phyloP scores from a whole-genome alignment of 2,329 filamentous ascomycete genomes.

The Hypocreales sp. region DNA sequence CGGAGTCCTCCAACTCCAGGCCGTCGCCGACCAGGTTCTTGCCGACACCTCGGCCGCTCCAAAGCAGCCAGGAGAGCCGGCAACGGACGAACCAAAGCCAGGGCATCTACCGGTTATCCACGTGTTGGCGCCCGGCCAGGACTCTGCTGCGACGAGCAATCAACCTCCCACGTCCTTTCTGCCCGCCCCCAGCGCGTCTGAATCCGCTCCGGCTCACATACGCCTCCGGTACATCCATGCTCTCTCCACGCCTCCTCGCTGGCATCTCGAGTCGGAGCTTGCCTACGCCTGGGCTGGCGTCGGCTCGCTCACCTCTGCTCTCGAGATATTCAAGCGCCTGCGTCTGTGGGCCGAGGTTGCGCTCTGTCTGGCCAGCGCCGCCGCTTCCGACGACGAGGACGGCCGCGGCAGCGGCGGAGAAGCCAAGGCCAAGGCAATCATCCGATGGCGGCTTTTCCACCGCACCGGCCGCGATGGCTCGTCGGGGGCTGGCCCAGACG shows the following conservation, averaged over 20 bases:
- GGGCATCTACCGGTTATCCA: constrained; percentile 27
- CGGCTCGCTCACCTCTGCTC: constrained; percentile 73
- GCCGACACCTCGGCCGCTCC: constrained; percentile 50
- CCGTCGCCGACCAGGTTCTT: constrained; percentile 87
- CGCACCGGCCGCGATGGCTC: constrained; percentile 27
- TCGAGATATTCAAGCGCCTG: constrained; percentile 90
- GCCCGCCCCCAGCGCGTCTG: constrained; percentile 55
- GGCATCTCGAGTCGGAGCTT: constrained; percentile 89
- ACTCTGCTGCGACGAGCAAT: constrained; percentile 6
- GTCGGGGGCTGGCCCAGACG: constrained; percentile 24
- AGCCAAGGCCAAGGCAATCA: constrained; percentile 62
- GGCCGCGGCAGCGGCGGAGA: constrained; percentile 46
- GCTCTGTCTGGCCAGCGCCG: constrained; percentile 60
- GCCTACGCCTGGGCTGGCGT: constrained; percentile 84
- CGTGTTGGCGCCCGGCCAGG: constrained; percentile 22
- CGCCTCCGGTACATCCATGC: constrained; percentile 74
- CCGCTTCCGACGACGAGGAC: constrained; percentile 39
- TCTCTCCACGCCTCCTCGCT: constrained; percentile 69
- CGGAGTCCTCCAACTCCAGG: constrained; percentile 82
- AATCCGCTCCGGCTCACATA: constrained; percentile 63
- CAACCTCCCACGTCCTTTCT: constrained; percentile 60
- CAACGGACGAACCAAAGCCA: constrained; percentile 10
- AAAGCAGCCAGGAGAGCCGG: constrained; percentile 12
- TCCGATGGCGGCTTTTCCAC: constrained; percentile 67
- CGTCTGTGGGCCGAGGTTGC: constrained; percentile 93